Conservation (phyloP, 495 filamentous ascomycete species). For the Hypoxylon trugodes region DNA sequence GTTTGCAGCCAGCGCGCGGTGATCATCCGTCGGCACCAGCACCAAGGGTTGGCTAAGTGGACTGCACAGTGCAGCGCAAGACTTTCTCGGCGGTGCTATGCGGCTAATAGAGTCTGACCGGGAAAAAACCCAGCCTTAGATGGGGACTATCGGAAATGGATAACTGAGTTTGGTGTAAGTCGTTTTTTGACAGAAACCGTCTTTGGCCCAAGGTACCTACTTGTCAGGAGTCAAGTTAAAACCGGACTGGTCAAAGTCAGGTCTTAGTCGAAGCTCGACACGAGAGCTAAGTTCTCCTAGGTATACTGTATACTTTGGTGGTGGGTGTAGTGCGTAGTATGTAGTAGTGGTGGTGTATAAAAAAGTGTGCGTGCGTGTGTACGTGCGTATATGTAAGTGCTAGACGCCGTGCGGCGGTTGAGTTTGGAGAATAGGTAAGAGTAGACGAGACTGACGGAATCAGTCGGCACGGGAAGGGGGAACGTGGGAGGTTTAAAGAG, state of each 20-base stretch:
- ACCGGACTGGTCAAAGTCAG: slow-evolving; percentile 15
- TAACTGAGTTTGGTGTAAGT: slow-evolving; percentile 41
- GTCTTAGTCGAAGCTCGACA: slow-evolving; percentile 1
- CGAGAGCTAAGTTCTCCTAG: not conserved
- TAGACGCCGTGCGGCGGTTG: slow-evolving; percentile 7
- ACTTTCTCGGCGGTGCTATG: slow-evolving; percentile 41
- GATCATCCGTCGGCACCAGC: slow-evolving; percentile 38
- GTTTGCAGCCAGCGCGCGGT: slow-evolving; percentile 18
- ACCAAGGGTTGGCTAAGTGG: slow-evolving; percentile 26
- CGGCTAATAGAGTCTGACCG: slow-evolving; percentile 42
- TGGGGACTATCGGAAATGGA: slow-evolving; percentile 37
- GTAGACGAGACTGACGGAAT: slow-evolving; percentile 23
- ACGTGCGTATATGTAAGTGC: slow-evolving; percentile 12
- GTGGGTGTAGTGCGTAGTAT: not conserved
- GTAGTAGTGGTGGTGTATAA: not conserved
- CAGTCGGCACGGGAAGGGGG: slow-evolving; percentile 34
- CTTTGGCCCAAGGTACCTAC: slow-evolving; percentile 16
- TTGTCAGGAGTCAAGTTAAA: slow-evolving; percentile 17
- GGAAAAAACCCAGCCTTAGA: slow-evolving; percentile 40
- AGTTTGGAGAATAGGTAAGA: slow-evolving; percentile 13
- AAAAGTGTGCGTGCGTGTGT: slow-evolving; percentile 14
- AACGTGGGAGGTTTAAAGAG: slow-evolving; percentile 41
- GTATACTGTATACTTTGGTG: slow-evolving; percentile 7
- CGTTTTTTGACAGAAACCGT: slow-evolving; percentile 23
- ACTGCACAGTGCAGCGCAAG: slow-evolving; percentile 35